Evolutionary conservation across 192 early-diverging fungal genomes (phyloP), one percentile per base, ranked within the genome.

Genomic region (Entophlyctis luteolus): DNA sequence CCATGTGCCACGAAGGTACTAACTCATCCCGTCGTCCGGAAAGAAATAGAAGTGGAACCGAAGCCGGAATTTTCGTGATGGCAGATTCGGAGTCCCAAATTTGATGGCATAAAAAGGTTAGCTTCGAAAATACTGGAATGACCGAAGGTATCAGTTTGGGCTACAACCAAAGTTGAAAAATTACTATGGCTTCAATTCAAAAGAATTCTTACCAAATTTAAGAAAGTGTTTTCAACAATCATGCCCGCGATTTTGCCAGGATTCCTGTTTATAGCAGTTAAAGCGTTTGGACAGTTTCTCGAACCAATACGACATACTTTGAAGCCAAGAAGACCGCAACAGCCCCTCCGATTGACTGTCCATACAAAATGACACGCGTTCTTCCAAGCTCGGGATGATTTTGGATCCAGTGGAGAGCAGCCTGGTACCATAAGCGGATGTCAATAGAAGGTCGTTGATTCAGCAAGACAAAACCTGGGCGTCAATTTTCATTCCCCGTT

Each of bases 311-410:
- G 39, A 42, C 8, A 42, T 53, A 53, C 52, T 27, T 74, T 1
- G 91, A 82, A 2, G 93, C 93, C 46, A 91, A 71, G 67, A 95
- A 81, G 59, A 95, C 90, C 6, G 94, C 92, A 22, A 96, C 95
- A 3, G 97, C 97, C 12, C 97, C 97, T 38, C 97, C 97, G 59
- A 99, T 88, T 5, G 91, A 94, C 71, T 99, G 97, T 0, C 62
- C 97, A 75, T 91, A 98, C 0, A 92, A 84, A 36, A 99, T 78
- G 42, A 99, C 69, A 62, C 89, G 89, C 1, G 91, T 89, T 60
- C 90, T 75, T 27, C 77, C 77, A 1, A 93, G 74, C 27, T 90
- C 75, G 14, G 85, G 84, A 70, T 97, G 90, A 4, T 81, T 74
- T 36, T 79, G 79, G 39, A 99, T 80, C 77, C 85, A 97, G 59